Base-by-base conservation (phyloP, 345 rosid species). In the Boechera stricta region DNA sequence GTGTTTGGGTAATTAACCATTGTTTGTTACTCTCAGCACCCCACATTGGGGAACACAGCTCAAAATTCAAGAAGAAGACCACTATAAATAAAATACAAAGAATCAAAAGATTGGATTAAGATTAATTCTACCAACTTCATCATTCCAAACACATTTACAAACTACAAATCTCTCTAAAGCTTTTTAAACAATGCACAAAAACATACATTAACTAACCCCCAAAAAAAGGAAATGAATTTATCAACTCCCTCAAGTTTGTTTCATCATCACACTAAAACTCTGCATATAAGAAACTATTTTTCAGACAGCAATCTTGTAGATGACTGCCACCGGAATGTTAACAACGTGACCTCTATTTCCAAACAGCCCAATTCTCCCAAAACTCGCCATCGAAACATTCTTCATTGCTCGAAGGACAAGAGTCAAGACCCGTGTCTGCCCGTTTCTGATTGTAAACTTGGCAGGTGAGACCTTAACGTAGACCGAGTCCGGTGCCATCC, bases 261-360 rank as follows among this genome's bases (percentile, higher is more conserved):
- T 74, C 71, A 33, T 64, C 71, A 42, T 56, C 74, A 49, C 61
- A 67, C 66, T 2, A 66, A 66, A 74, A 65, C 68, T 51, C 53
- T 49, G 33, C 77, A 21, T 74, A 33, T 2, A 18, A 54, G 38
- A 47, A 36, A 44, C 79, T 58, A 58, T 39, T 36, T 53, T 41
- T 78, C 64, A 78, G 10, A 67, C 77, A 31, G 77, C 75, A 58
- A 81, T 62, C 76, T 84, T 88, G 55, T 55, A 76, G 32, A 91
- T 83, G 45, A 91, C 91, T 1, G 97, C 76, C 71, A 95, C 54
- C 1, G 99, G 99, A 75, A 95, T 87, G 91, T 83, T 89, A 18
- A 87, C 68, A 75, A 83, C 66, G 65, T 95, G 99, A 28, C 96
- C 98, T 38, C 72, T 82, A 69, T 79, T 74, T 64, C 99, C 99